phyloP scores from a whole-genome alignment of 2,329 filamentous ascomycete genomes.

The Rhynchosporium secalis region DNA sequence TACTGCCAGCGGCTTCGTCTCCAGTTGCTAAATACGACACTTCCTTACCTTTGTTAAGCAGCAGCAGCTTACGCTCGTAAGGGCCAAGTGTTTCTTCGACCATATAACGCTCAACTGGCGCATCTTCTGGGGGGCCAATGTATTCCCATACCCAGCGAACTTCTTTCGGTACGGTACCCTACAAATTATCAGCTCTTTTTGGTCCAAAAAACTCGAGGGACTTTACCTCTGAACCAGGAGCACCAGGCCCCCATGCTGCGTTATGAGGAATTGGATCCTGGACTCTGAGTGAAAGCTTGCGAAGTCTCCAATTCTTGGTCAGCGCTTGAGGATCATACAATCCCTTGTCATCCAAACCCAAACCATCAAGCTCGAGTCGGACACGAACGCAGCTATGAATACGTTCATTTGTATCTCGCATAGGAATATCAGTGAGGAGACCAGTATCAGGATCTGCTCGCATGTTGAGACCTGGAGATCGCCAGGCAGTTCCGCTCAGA shows the following conservation, averaged over 20 bases:
- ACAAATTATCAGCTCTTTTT: not conserved
- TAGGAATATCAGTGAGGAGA: conserved; percentile 40
- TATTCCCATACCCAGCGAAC: conserved; percentile 58
- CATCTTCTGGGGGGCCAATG: conserved; percentile 45
- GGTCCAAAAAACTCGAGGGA: not conserved
- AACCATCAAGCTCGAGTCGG: conserved; percentile 40
- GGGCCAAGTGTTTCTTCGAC: conserved; percentile 55
- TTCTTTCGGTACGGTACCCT: conserved; percentile 38
- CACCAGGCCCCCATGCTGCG: conserved; percentile 31
- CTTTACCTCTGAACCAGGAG: conserved; percentile 33
- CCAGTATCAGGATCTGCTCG: conserved; percentile 44
- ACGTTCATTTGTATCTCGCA: conserved; percentile 44
- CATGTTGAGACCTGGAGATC: conserved; percentile 42
- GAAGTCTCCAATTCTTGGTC: conserved; percentile 33
- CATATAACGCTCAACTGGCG: conserved; percentile 47
- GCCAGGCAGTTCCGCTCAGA: conserved; percentile 46
- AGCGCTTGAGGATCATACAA: conserved; percentile 50
- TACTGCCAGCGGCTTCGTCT: not conserved
- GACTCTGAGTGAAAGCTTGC: conserved; percentile 29
- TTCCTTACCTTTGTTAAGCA: conserved; percentile 41
- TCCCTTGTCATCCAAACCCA: conserved; percentile 41
- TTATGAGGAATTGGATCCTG: conserved; percentile 42
- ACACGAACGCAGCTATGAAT: conserved; percentile 41
- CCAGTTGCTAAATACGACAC: conserved; percentile 6
- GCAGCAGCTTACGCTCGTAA: conserved; percentile 52